Evolutionary conservation across 148 eudicot genomes (phyloP).

Genomic region (Fagopyrum homotropicum): DNA sequence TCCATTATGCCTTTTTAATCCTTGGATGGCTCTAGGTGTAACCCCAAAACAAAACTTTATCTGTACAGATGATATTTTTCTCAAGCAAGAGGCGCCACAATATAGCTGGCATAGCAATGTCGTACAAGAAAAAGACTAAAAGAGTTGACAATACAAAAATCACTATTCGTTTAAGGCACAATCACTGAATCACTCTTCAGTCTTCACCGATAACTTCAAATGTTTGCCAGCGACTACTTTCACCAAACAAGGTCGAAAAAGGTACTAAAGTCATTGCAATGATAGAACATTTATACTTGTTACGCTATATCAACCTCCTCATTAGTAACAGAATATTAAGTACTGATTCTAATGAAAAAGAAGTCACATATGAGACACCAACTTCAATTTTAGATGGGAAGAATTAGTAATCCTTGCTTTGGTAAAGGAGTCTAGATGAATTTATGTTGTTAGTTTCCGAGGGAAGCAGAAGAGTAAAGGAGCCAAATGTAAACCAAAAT

Average conservation of each 20-base stretch:
- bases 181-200: not conserved
- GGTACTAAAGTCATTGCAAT: not conserved
- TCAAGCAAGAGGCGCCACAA: not conserved
- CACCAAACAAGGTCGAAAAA: not conserved
- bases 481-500: not conserved
- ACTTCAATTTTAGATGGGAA: not conserved
- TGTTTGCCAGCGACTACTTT: not conserved
- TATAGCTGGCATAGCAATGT: not conserved
- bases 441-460: not conserved
- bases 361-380: not conserved
- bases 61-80: not conserved
- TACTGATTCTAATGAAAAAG: not conserved
- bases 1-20: no score
- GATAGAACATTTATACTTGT: not conserved
- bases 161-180: not conserved
- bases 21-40: no score
- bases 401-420: not conserved
- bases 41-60: not conserved
- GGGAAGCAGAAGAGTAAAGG: not conserved
- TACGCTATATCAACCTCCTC: not conserved
- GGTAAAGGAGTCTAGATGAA: not conserved
- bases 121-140: not conserved
- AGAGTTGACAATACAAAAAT: not conserved
- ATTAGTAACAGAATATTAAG: not conserved
- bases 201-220: not conserved